phyloP scores from a whole-genome alignment of 495 filamentous ascomycete species.

The Xylaria curta region DNA sequence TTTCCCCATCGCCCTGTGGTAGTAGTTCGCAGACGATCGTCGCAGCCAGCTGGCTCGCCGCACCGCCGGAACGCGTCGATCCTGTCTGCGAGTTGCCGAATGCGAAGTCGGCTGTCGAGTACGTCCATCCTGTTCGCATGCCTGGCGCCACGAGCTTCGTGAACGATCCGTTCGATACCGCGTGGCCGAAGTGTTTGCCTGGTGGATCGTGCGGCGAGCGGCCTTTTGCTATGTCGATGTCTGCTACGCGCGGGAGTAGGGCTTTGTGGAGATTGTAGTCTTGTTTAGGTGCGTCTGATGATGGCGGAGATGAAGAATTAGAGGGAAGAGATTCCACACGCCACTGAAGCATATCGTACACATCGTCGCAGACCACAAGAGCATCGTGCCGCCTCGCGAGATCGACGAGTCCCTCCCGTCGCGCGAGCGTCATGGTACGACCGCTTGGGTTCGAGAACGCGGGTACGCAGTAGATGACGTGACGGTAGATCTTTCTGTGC shows the following conservation, averaged over 20 bases:
- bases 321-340: conserved; percentile 31
- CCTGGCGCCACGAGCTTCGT: conserved; percentile 86
- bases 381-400: conserved; percentile 77
- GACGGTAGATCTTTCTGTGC: conserved; percentile 73
- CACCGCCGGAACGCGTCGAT: conserved; percentile 73
- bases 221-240: conserved; percentile 66
- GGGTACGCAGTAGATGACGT: conserved; percentile 83
- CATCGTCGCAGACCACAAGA: conserved; percentile 83
- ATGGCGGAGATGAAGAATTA: background rate
- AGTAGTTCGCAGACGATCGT: conserved; percentile 69
- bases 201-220: conserved; percentile 48
- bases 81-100: conserved; percentile 74
- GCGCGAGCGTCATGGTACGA: conserved; percentile 69
- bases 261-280: conserved; percentile 8
- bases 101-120: conserved; percentile 71
- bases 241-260: conserved; percentile 71
- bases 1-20: conserved; percentile 20
- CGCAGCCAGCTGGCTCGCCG: conserved; percentile 73
- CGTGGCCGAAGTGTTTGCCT: conserved; percentile 67
- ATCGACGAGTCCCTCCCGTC: conserved; percentile 66
- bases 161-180: conserved; percentile 82
- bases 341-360: conserved; percentile 90
- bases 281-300: background rate
- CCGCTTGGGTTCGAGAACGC: conserved; percentile 84
- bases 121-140: conserved; percentile 80